Percentiles rank a stretch among this genome's conserved stretches.
Conservation (phyloP, 371 early-diverging fungal genomes). For the Mucor ambiguus region DNA sequence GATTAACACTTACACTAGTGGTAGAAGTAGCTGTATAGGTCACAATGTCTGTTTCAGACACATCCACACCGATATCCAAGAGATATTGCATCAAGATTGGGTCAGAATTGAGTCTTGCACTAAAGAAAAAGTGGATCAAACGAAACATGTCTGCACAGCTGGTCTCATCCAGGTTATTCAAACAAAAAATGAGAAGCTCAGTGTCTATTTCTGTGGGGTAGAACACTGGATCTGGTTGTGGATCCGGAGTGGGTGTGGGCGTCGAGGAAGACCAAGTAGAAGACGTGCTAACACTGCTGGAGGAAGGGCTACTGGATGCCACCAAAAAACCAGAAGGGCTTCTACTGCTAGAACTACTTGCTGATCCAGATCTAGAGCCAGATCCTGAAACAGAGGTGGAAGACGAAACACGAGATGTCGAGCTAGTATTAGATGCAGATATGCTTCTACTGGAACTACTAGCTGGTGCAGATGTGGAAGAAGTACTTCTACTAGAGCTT, state of each 20-base stretch:
- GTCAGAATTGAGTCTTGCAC: conserved; percentile 8
- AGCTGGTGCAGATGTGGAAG: background rate
- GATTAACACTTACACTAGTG: background rate
- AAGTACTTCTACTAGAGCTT: background rate
- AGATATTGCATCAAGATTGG: conserved; percentile 5
- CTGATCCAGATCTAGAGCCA: too few species aligned
- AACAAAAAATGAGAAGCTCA: conserved; percentile 7
- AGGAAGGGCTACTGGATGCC: background rate
- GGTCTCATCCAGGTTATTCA: background rate
- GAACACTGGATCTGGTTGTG: background rate
- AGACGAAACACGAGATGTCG: too few species aligned
- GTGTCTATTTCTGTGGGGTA: conserved; percentile 7
- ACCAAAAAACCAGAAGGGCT: background rate
- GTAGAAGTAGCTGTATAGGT: conserved; percentile 5
- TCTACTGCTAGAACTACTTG: too few species aligned
- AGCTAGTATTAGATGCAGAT: background rate
- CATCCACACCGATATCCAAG: background rate
- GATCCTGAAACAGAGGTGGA: too few species aligned
- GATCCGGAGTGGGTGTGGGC: background rate
- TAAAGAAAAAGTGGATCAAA: conserved; percentile 10
- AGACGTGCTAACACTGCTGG: background rate
- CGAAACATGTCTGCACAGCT: conserved; percentile 8
- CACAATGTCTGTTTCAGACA: background rate
- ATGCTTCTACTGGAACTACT: background rate
- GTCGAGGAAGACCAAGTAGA: background rate